A percentile compares a stretch with the other conserved stretches of the same genome.
Evolutionary conservation across 2,329 filamentous ascomycete genomes (phyloP).

Genomic region (Alternaria alternata): DNA sequence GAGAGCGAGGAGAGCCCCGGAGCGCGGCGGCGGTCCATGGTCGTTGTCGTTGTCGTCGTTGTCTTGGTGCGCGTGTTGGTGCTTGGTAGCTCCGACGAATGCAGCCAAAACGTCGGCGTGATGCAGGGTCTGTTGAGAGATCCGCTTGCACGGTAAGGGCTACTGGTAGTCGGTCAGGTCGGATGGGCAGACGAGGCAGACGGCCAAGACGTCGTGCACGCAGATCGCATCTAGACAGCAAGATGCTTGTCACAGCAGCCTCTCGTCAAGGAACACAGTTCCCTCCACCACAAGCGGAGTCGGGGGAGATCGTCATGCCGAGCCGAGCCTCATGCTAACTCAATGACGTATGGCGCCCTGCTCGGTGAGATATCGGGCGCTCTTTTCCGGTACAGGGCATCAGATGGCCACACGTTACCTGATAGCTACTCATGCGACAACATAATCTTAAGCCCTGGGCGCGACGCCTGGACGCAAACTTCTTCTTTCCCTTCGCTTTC

Average conservation of each 20-base stretch:
- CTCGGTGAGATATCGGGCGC: conserved; percentile 27
- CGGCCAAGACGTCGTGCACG: conserved; percentile 8
- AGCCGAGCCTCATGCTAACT: conserved; percentile 18
- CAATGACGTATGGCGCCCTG: conserved; percentile 22
- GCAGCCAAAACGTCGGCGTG: not conserved
- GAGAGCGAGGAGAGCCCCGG: conserved; percentile 84
- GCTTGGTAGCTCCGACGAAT: not conserved
- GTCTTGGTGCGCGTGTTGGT: not conserved
- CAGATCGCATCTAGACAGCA: conserved; percentile 27
- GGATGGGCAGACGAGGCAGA: not conserved
- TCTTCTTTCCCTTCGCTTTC: not conserved
- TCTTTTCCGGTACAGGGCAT: conserved; percentile 18
- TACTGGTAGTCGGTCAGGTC: not conserved
- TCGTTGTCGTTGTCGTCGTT: not conserved
- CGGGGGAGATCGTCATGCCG: conserved; percentile 7
- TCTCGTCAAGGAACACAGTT: not conserved
- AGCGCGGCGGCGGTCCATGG: conserved; percentile 70
- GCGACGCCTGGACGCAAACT: not conserved
- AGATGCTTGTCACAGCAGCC: conserved; percentile 1
- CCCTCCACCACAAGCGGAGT: conserved; percentile 4
- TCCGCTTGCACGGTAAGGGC: not conserved
- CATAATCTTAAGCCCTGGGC: conserved; percentile 2
- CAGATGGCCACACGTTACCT: conserved; percentile 19
- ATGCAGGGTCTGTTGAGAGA: conserved; percentile 4
- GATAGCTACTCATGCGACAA: conserved; percentile 19